phyloP scores from a whole-genome alignment of 805 yeast species.

The Yamadazyma philogaea region DNA sequence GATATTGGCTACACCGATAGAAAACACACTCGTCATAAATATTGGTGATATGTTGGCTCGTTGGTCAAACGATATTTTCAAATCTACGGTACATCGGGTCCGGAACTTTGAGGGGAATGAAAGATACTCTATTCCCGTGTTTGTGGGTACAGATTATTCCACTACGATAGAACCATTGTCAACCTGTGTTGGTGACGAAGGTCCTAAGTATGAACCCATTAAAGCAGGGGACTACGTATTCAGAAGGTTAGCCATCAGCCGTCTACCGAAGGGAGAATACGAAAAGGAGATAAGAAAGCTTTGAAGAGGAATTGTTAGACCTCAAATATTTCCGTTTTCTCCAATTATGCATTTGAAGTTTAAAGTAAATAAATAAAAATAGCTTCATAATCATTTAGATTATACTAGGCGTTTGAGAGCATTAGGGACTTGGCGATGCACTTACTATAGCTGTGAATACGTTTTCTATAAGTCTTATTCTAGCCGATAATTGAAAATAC shows the following conservation, averaged over 20 bases:
- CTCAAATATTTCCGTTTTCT: too few species aligned
- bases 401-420: too few species aligned
- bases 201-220: conserved; percentile 13
- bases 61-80: conserved; percentile 16
- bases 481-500: too few species aligned
- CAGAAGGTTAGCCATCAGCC: conserved; percentile 14
- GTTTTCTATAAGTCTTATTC: too few species aligned
- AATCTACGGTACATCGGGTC: conserved; percentile 15
- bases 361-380: too few species aligned
- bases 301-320: neutral
- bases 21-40: conserved; percentile 13
- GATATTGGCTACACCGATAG: conserved; percentile 13
- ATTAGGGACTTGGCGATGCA: too few species aligned
- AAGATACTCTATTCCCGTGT: conserved; percentile 14
- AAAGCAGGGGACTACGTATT: conserved; percentile 15
- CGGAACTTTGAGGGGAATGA: conserved; percentile 11
- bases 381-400: too few species aligned
- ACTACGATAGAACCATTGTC: conserved; percentile 12
- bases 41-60: conserved; percentile 16
- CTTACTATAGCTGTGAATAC: too few species aligned
- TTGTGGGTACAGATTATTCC: conserved; percentile 14
- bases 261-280: conserved; percentile 11
- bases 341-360: too few species aligned
- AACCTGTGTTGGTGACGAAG: conserved; percentile 11
- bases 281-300: conserved; percentile 11